These are phyloP conservation scores for Verticillium dahliae DNA, from an alignment of 2,329 filamentous ascomycete species.

Conservation along the genomic window DNA sequence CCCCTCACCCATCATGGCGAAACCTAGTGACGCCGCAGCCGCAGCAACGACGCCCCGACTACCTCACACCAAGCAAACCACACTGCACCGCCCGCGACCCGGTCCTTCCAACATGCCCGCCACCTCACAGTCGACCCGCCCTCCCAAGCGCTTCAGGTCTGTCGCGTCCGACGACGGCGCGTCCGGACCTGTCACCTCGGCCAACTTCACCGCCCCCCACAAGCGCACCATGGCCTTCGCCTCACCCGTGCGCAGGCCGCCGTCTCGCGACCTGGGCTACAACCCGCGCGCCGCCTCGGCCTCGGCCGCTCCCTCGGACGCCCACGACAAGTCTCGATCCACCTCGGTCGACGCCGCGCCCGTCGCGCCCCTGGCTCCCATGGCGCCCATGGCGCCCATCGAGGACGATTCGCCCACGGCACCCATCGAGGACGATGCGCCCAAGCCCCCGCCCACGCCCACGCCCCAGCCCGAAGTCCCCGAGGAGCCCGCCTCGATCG, in stretches of 20 bases:
- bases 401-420: neutral
- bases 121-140: neutral
- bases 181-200: neutral
- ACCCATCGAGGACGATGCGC: neutral
- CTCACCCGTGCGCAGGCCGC: neutral
- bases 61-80: neutral
- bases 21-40: neutral
- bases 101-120: neutral
- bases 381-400: neutral
- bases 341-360: neutral
- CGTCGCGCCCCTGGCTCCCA: neutral
- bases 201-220: neutral
- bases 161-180: neutral
- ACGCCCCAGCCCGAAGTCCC: neutral
- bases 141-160: neutral
- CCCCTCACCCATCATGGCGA: neutral
- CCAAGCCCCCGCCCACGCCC: neutral
- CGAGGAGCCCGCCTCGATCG: neutral
- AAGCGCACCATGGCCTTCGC: neutral
- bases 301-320: neutral
- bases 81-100: neutral
- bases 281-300: neutral
- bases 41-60: neutral
- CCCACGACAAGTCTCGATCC: neutral
- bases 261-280: neutral